These are phyloP conservation scores for Coriolopsis trogii DNA, from an alignment of 1,284 basidiomycete genomes.

Conservation along the genomic window DNA sequence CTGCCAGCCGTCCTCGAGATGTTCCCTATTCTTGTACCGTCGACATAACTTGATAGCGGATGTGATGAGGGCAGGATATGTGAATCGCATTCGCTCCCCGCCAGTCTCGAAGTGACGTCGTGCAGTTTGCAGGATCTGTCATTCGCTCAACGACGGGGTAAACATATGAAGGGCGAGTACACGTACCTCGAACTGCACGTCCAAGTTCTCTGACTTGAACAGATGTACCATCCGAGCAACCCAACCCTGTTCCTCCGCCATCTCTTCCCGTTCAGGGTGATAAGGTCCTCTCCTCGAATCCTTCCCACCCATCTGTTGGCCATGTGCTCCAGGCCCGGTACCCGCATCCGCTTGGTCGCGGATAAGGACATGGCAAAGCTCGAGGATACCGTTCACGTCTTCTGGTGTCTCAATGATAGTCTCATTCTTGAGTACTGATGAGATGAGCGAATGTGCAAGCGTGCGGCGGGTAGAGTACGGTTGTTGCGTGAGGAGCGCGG, in stretches of 20 bases:
- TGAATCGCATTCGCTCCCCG: slow-evolving; percentile 93
- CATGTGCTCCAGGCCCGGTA: slow-evolving; percentile 36
- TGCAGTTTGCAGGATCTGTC: slow-evolving; percentile 85
- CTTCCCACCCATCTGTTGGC: slow-evolving; percentile 42
- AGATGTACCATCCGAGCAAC: slow-evolving; percentile 95
- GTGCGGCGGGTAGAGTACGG: slow-evolving; percentile 87
- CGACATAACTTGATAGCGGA: slow-evolving; percentile 89
- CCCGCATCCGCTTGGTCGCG: slow-evolving; percentile 81
- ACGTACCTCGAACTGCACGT: slow-evolving; percentile 85
- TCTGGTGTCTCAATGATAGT: slow-evolving; percentile 89
- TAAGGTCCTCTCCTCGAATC: slow-evolving; percentile 60
- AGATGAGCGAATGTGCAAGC: slow-evolving; percentile 90
- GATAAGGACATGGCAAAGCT: slow-evolving; percentile 89
- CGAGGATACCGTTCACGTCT: slow-evolving; percentile 90
- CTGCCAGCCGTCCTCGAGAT: slow-evolving; percentile 81
- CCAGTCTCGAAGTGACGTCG: slow-evolving; percentile 86
- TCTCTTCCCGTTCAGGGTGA: slow-evolving; percentile 77
- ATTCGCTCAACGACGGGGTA: neutral
- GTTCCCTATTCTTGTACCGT: slow-evolving; percentile 80
- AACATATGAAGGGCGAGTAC: neutral
- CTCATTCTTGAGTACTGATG: slow-evolving; percentile 92
- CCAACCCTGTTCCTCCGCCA: slow-evolving; percentile 98
- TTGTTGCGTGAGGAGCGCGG: slow-evolving; percentile 80
- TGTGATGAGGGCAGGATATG: slow-evolving; percentile 92
- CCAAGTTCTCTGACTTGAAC: slow-evolving; percentile 83